These are phyloP conservation scores for Naematelia encephala DNA, from an alignment of 768 basidiomycete genomes.

Conservation along the genomic window DNA sequence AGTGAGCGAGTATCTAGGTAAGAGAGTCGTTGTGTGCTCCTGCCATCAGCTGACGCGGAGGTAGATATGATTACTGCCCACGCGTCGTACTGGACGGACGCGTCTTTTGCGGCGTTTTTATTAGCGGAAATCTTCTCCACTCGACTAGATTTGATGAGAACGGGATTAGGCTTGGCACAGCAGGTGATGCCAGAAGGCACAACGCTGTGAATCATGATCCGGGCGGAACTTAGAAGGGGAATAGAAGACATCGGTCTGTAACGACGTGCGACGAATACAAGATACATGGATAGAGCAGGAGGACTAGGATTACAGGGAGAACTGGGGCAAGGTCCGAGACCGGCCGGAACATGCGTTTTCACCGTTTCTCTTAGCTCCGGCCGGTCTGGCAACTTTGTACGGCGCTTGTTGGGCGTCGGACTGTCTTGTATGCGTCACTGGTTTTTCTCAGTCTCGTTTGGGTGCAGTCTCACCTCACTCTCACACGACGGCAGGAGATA, in stretches of 20 bases:
- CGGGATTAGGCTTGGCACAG: conserved; percentile 49
- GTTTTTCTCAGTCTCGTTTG: too few relatives aligned
- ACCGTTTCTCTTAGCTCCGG: too few relatives aligned
- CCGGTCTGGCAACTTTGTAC: too few relatives aligned
- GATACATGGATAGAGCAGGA: not conserved
- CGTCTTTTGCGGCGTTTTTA: conserved; percentile 53
- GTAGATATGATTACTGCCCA: conserved; percentile 51
- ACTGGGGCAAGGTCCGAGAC: not conserved
- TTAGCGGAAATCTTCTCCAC: conserved; percentile 53
- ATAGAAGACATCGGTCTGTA: not conserved
- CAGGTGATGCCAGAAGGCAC: conserved; percentile 31
- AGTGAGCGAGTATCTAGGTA: conserved; percentile 53
- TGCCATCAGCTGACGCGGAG: conserved; percentile 13
- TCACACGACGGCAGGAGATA: too few relatives aligned
- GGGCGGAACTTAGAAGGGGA: not conserved
- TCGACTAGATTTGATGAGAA: conserved; percentile 48
- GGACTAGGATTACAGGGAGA: not conserved
- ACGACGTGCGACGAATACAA: not conserved
- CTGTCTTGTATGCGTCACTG: too few relatives aligned
- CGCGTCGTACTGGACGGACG: conserved; percentile 53
- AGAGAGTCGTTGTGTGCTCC: conserved; percentile 1
- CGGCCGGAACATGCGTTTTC: not conserved
- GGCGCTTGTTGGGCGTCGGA: too few relatives aligned
- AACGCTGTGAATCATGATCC: conserved; percentile 1
- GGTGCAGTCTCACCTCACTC: too few relatives aligned